Evolutionary conservation across 805 yeast genomes (phyloP), one percentile per base, ranked within the genome.

Genomic region (Candida peoriensis): DNA sequence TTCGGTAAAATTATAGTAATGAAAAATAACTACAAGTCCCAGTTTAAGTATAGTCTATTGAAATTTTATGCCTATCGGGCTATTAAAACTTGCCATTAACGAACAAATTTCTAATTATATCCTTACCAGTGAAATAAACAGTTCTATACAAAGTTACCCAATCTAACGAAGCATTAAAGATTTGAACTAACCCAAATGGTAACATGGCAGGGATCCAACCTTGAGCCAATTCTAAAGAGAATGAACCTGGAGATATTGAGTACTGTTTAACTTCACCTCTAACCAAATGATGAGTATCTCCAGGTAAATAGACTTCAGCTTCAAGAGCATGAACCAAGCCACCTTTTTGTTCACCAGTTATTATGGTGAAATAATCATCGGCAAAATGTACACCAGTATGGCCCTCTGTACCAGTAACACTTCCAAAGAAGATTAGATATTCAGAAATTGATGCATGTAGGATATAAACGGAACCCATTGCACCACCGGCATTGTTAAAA

Each of bases 201-300:
- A 93, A 70, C 98, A 93, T 93, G 28, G 90, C 81, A 23, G 98
- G 97, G 46, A 93, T 86, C 95, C 96, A 93, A 41, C 98, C 98
- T 66, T 90, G 97, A 7, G 98, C 98, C 52, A 90, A 71, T 59
- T 93, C 98, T 46, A 93, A 66, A 9, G 98, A 96, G 61, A 79
- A 93, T 0, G 84, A 70, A 24, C 82, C 95, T 20, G 74, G 59
- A 2, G 85, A 81, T 95, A 93, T 86, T 19, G 77, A 48, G 60
- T 93, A 93, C 63, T 93, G 98, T 63, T 85, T 87, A 48, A 76
- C 74, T 28, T 57, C 44, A 23, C 96, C 96, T 56, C 75, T 81
- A 26, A 52, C 58, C 57, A 90, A 69, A 56, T 81, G 90, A 58
- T 93, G 94, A 44, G 76, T 78, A 52, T 83, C 86, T 32, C 98